Evolutionary conservation across 768 basidiomycete genomes (phyloP), one percentile per base, ranked within the genome.

Genomic region (Lactarius psammicola): DNA sequence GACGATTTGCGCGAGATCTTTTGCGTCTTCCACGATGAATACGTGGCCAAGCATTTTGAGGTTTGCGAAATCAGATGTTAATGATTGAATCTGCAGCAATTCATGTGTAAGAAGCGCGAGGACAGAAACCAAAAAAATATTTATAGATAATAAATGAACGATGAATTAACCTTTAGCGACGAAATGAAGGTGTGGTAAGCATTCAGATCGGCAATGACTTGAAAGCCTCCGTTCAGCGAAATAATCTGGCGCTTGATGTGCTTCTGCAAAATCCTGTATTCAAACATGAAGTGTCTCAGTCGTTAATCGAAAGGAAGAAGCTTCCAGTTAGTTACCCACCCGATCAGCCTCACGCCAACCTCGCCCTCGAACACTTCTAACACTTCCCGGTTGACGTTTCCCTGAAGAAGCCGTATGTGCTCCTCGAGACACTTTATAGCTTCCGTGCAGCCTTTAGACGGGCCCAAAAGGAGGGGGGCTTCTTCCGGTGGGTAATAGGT

Each of bases 321-420:
- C 36, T 17, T 20, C 10, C 44, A 44, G 42, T 9, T 68, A 70
- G 40, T 34, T 57, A 77, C 76, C 68, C 70, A 77, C 76, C 68
- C 70, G 31, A 75, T 75, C 40, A 78, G 68, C 42, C 97, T 87
- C 64, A 97, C 88, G 6, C 96, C 96, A 55, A 99, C 91, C 76
- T 99, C 97, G 76, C 95, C 92, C 75, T 98, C 94, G 76, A 99
- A 98, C 4, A 99, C 96, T 73, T 98, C 97, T 38, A 99, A 78
- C 3, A 98, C 95, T 70, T 98, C 96, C 75, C 93, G 91, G 73
- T 90, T 95, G 56, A 96, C 96, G 69, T 92, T 97, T 0, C 95
- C 96, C 68, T 89, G 90, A 58, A 99, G 78, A 56, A 98, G 81
- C 69, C 89, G 89, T 73, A 95, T 96, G 75, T 99, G 97, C 79